Evolutionary conservation across 139 green algal species (phyloP), one percentile per base, ranked within the genome.

Genomic region (Chlamydomonas incerta): DNA sequence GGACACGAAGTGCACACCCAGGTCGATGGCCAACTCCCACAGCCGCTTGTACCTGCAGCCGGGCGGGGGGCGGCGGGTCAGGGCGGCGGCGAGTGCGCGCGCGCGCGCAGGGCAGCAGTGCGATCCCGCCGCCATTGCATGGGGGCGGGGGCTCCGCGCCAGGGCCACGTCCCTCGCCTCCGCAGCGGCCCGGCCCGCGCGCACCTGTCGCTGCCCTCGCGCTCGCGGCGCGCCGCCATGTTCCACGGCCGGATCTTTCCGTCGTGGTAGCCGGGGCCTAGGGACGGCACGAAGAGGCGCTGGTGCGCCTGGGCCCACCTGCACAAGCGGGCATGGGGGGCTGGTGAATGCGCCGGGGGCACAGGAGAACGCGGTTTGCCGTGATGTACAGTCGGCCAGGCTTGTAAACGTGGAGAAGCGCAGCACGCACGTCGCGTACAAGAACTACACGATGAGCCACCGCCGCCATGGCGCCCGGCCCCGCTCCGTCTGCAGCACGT

Each of bases 201-300:
- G 4, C 29, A 85, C 87, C 87, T 84, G 6, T 29, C 33, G 18
- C 90, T 88, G 8, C 67, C 57, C 10, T 89, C 81, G 26, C 90
- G 50, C 23, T 58, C 21, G 8, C 81, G 35, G 9, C 76, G 62
- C 18, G 77, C 63, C 18, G 8, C 46, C 46, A 21, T 11, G 62
- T 93, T 93, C 90, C 90, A 93, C 0, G 90, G 90, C 21, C 90
- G 87, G 57, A 93, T 93, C 58, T 86, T 77, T 34, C n/a, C 75
- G 60, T 93, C 77, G 66, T 93, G 66, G 69, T 93, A 93, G 1
- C 90, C 90, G 1, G 90, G 88, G 15, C 72, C 82, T 10, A 93
- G 76, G 46, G 86, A 88, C 6, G 90, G 68, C 15, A 92, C 35
- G 24, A 93, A 93, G n/a, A 90, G 15, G 58, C 73, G 67, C 0